These are phyloP conservation scores for Ascochyta koolunga DNA, from an alignment of 2,329 filamentous ascomycete species.

Conservation along the genomic window DNA sequence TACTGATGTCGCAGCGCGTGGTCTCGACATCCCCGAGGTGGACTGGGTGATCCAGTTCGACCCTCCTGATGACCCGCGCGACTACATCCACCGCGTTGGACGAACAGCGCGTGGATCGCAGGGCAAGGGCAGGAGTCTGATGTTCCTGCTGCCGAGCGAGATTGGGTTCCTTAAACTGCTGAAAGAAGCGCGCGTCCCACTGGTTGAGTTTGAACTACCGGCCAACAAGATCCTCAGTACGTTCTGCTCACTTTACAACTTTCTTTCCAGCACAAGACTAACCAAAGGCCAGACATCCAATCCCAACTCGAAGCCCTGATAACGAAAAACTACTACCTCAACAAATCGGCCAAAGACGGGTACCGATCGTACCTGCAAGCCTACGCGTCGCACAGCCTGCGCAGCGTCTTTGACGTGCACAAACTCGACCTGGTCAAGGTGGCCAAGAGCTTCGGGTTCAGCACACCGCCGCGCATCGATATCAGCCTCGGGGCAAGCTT, in stretches of 20 bases:
- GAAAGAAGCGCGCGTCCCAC: constrained; percentile 87
- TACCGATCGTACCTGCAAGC: constrained; percentile 93
- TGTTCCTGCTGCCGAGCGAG: constrained; percentile 92
- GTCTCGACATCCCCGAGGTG: constrained; percentile 92
- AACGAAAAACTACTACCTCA: constrained; percentile 93
- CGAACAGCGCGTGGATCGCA: constrained; percentile 87
- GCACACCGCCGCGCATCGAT: constrained; percentile 77
- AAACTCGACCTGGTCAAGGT: constrained; percentile 84
- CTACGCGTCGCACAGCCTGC: constrained; percentile 84
- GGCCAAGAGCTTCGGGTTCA: constrained; percentile 83
- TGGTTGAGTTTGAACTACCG: constrained; percentile 96
- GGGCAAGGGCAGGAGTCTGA: constrained; percentile 83
- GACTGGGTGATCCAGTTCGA: constrained; percentile 95
- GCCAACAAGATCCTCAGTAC: constrained; percentile 77
- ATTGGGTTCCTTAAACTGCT: constrained; percentile 91
- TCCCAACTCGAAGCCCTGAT: constrained; percentile 90
- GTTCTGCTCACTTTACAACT: not conserved
- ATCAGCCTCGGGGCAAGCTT: constrained; percentile 78
- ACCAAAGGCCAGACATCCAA: constrained; percentile 58
- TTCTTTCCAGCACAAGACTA: not conserved
- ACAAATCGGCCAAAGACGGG: constrained; percentile 78
- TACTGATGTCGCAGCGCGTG: constrained; percentile 94
- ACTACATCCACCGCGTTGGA: constrained; percentile 82
- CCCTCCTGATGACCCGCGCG: constrained; percentile 81
- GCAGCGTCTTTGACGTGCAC: constrained; percentile 83